A percentile compares a stretch with the other conserved stretches of the same genome.
Conservation (phyloP, 345 rosid genomes). For the Aquilaria sinensis region DNA sequence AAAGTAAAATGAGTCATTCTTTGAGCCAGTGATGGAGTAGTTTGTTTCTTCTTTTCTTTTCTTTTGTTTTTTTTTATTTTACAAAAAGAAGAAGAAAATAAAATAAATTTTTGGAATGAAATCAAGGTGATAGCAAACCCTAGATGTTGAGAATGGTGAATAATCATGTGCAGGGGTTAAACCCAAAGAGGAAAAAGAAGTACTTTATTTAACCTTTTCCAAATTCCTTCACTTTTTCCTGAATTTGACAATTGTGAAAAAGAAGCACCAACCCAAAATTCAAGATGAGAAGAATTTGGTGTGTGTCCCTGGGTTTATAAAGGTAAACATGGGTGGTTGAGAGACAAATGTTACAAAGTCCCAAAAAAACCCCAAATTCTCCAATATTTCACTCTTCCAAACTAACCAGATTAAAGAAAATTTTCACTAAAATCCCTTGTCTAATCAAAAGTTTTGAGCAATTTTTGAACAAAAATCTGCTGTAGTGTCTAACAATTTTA, state of each 20-base stretch:
- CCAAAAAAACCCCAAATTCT: slow-evolving; percentile 19
- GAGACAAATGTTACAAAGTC: slow-evolving; percentile 24
- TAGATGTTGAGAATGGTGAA: slow-evolving; percentile 10
- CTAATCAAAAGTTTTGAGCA: too few relatives aligned
- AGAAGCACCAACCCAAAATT: slow-evolving; percentile 27
- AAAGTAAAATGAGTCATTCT: too few relatives aligned
- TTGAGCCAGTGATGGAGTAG: too few relatives aligned
- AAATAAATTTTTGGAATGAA: slow-evolving; percentile 19
- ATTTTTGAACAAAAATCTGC: too few relatives aligned
- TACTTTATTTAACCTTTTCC: not conserved
- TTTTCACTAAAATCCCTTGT: too few relatives aligned
- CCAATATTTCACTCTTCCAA: slow-evolving; percentile 7
- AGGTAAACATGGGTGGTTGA: slow-evolving; percentile 36
- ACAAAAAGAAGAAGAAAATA: too few relatives aligned
- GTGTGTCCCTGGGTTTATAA: slow-evolving; percentile 22
- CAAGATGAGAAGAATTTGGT: slow-evolving; percentile 19
- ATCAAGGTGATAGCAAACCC: slow-evolving; percentile 9
- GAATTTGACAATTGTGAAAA: slow-evolving; percentile 25
- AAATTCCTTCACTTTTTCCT: not conserved
- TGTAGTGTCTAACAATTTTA: too few relatives aligned
- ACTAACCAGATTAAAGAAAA: slow-evolving; percentile 2
- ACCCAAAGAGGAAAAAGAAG: slow-evolving; percentile 1
- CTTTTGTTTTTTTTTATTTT: too few relatives aligned
- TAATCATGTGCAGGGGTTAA: slow-evolving; percentile 3
- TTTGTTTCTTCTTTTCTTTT: too few relatives aligned